Evolutionary conservation across 2,329 filamentous ascomycete species (phyloP), one percentile per base, ranked within the genome.

Genomic region (Curvularia eragrostidis): DNA sequence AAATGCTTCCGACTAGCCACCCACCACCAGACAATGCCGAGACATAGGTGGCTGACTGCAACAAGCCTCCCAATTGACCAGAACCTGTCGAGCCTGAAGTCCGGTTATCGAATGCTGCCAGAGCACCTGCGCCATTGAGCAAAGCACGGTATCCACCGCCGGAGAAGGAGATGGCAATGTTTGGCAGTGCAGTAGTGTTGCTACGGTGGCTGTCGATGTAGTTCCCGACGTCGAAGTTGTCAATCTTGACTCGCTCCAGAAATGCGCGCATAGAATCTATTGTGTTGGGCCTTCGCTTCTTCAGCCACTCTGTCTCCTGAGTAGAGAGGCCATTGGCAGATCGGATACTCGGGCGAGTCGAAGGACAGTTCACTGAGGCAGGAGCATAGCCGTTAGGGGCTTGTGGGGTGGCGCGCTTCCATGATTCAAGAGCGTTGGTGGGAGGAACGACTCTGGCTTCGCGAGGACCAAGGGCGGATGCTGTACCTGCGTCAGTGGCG

Each of bases 121-220:
- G 68, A 42, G 89, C 89, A 59, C 93, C 93, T 15, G 89, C 93
- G 36, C 91, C 92, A 71, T 90, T 94, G 80, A 93, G 81, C 79
- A 96, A 82, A n/a, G 93, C 92, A 55, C 93, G 84, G 74, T 95
- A 96, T 34, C 93, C 93, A 72, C 93, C 93, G 12, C 92, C 92
- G 0, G 91, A 95, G 43, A 90, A 81, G 10, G 92, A 91, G 61
- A 96, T 85, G 15, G 83, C 91, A 60, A 96, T 87, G 65, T 88
- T 90, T 0, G 88, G 88, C 24, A 89, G 68, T 1, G 82, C 80
- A 15, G 82, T 82, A 0, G 79, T 79, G 74, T 90, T 89, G 59
- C 79, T 78, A 26, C 78, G 77, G 58, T 86, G 75, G 1, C 78
- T 79, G 52, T 88, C 82, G 67, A 98, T 87, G 73, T 95, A 98